phyloP scores from a whole-genome alignment of 495 filamentous ascomycete species.

The Penicillium daleae region DNA sequence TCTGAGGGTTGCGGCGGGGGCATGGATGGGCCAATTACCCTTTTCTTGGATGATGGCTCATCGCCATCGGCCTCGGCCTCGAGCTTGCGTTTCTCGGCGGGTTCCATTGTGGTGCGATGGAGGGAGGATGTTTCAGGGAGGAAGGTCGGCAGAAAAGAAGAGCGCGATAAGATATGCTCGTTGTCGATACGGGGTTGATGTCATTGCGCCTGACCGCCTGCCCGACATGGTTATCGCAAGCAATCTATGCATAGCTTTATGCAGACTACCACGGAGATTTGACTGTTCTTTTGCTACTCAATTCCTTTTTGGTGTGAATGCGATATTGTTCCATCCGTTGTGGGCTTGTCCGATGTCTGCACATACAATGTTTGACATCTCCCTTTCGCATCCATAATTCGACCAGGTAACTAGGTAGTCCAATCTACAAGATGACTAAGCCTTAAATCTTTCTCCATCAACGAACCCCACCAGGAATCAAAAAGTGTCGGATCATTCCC shows the following conservation, averaged over 20 bases:
- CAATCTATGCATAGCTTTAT: not conserved
- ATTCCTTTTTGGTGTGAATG: not conserved
- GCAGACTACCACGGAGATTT: not conserved
- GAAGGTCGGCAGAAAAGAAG: constrained; percentile 3
- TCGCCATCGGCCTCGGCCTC: constrained; percentile 10
- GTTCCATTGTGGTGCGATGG: constrained; percentile 12
- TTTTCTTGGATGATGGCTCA: constrained; percentile 22
- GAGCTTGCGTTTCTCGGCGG: constrained; percentile 25
- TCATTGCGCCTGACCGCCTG: constrained; percentile 7
- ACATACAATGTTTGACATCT: not conserved
- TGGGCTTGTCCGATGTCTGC: too few species aligned
- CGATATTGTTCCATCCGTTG: too few species aligned
- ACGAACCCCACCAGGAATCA: not conserved
- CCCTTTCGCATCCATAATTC: not conserved
- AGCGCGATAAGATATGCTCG: not conserved
- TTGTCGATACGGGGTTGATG: not conserved
- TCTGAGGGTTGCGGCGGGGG: constrained; percentile 26
- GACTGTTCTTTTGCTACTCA: not conserved
- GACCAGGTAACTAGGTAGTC: too few species aligned
- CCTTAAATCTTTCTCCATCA: not conserved
- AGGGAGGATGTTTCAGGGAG: not conserved
- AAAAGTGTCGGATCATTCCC: not conserved
- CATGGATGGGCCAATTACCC: constrained; percentile 41
- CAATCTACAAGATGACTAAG: constrained; percentile 13
- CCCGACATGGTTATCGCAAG: not conserved